These are phyloP conservation scores for Xylariaceae sp. DNA, from an alignment of 2,329 filamentous ascomycete genomes.

Conservation along the genomic window DNA sequence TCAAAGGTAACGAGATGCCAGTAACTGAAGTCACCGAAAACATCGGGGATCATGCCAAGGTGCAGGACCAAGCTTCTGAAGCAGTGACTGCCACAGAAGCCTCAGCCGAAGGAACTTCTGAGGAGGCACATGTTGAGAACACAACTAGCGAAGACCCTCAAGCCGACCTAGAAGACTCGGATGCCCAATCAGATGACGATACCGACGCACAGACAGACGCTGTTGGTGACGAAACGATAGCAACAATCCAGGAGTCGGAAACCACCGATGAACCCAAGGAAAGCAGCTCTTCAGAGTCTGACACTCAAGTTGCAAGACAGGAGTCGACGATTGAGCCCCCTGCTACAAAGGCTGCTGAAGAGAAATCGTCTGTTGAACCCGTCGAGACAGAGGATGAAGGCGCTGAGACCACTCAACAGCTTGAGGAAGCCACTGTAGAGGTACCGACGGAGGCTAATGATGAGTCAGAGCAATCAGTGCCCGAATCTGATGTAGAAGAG, in stretches of 20 bases:
- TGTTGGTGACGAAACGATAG: neutral
- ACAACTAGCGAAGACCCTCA: neutral
- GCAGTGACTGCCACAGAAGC: neutral
- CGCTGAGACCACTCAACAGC: neutral
- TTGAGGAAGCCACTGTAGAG: neutral
- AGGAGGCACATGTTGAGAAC: neutral
- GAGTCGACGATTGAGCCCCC: neutral
- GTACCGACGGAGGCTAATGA: neutral
- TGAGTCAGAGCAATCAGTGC: constrained; percentile 8
- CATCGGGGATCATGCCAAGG: neutral
- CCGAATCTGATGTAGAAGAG: constrained; percentile 4
- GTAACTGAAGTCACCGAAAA: neutral
- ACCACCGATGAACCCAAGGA: neutral
- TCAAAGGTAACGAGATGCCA: neutral
- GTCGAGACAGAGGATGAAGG: constrained; percentile 7
- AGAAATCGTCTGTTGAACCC: neutral
- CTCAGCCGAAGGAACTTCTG: neutral
- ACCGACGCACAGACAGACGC: neutral
- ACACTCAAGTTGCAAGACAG: constrained; percentile 3
- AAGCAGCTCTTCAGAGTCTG: neutral
- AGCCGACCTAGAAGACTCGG: neutral
- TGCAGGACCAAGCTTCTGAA: neutral
- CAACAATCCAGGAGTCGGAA: neutral
- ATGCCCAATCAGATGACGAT: constrained; percentile 4
- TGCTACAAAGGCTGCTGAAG: neutral